Conservation (phyloP, 1,139 yeast species). For the Hansenula sp. region DNA sequence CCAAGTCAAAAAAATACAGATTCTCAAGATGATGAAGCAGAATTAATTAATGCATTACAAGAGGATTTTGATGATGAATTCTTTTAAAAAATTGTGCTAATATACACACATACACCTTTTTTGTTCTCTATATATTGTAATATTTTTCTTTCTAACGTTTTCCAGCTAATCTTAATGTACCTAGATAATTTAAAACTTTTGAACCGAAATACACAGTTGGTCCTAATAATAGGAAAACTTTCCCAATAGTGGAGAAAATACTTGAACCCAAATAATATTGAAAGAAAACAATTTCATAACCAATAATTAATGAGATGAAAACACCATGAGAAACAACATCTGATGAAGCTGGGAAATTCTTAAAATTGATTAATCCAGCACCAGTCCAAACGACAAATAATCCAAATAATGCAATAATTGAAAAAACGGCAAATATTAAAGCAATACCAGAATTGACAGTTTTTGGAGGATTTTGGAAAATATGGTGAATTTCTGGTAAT, state of each 20-base stretch:
- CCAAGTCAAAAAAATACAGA: constrained; percentile 36
- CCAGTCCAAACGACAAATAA: constrained; percentile 46
- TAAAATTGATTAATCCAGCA: constrained; percentile 41
- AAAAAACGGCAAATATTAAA: constrained; percentile 43
- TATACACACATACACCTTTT: neutral
- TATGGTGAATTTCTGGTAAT: constrained; percentile 67
- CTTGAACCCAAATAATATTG: constrained; percentile 67
- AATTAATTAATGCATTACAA: constrained; percentile 46
- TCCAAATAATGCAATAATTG: constrained; percentile 35
- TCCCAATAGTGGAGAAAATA: constrained; percentile 64
- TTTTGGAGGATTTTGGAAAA: constrained; percentile 52
- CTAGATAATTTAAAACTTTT: constrained; percentile 44
- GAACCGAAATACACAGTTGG: constrained; percentile 68
- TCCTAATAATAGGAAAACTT: constrained; percentile 45
- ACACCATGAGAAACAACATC: constrained; percentile 16
- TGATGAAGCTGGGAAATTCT: constrained; percentile 26
- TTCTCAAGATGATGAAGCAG: constrained; percentile 51
- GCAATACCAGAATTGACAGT: constrained; percentile 57
- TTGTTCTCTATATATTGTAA: neutral
- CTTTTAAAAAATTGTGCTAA: constrained; percentile 16
- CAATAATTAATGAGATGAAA: constrained; percentile 44
- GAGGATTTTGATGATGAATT: constrained; percentile 39
- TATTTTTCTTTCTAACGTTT: constrained; percentile 18
- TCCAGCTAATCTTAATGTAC: constrained; percentile 22
- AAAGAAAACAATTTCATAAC: constrained; percentile 59